Base-by-base conservation (phyloP, 75 land plant species). In the Cunninghamia lanceolata region DNA sequence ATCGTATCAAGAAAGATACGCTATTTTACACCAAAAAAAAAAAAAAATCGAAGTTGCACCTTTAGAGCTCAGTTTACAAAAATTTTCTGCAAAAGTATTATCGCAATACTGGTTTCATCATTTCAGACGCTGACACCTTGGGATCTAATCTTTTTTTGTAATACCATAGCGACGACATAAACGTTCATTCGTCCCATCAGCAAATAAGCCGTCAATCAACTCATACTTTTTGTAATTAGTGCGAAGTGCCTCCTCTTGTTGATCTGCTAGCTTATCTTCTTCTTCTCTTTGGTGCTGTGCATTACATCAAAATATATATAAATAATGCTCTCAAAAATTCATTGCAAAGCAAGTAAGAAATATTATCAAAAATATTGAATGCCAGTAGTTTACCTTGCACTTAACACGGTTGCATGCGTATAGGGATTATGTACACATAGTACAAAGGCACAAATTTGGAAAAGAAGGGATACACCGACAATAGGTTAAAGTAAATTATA, bases 181-280 rank as follows among this genome's bases (percentile, higher is more conserved):
- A 25, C 88, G 71, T 0, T 68, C 21, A 21, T 52, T 77, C 50
- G 89, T 84, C 40, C 90, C 90, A 85, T 93, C 93, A 7, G 63
- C 36, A 54, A 84, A 6, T 1, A 89, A 16, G 2, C 46, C 43
- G 13, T 93, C 94, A 16, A 91, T 76, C 85, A 83, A 63, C 70
- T 91, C 90, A 85, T 79, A 91, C 87, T 93, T 93, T 85, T 53
- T 88, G 40, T 91, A 87, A 30, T 77, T 87, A 40, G 73, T 56
- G 16, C 86, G 90, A 2, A 93, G 87, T 28, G 81, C 28, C 71
- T 90, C 85, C 76, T 38, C 46, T 63, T 93, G 94, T 68, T 90
- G 87, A 38, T 86, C 90, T 30, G 85, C 88, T 63, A 93, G 89
- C 81, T 89, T 87, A 63, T 88, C 90, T 86, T 93, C 94, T 83